Evolutionary conservation across 192 early-diverging fungal genomes (phyloP), one percentile per base, ranked within the genome.

Genomic region (Backusella parvicylindrica): DNA sequence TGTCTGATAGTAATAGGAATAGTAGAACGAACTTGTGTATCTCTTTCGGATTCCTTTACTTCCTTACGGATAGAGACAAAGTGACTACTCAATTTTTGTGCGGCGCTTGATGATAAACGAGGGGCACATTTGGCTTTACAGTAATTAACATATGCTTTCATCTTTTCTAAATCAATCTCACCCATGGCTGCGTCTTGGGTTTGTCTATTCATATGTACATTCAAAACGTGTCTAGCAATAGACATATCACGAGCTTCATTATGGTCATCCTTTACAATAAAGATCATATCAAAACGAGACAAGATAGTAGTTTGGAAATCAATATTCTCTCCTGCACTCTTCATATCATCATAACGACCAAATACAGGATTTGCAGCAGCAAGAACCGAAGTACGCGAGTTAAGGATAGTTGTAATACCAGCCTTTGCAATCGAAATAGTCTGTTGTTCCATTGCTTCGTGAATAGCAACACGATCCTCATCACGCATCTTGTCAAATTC

Each of bases 401-500:
- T 99, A 40, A 99, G 85, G 72, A 99, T 95, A 1, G 98, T 98
- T 5, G 98, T 99, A 84, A 99, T 99, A 70, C 98, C 98, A 32
- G 98, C 98, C 84, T 99, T 99, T 68, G 98, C 98, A 82, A 99
- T 99, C 15, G 95, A 97, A 72, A 99, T 99, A 5, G 98, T 99
- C 83, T 99, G 98, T 86, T 99, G 98, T 82, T 99, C 97, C 98
- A 99, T 99, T 38, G 98, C 98, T 86, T 99, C 98, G 85, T 99
- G 98, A 82, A 99, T 99, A 13, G 98, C 97, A 6, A 99, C 98
- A 60, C 97, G 91, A 83, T 99, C 98, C 84, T 99, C 97, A 56
- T 99, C 97, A 74, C 97, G 89, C 98, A 99, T 99, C 87, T 99
- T 99, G 84, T 99, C 98, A 82, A 99, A 99, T 86, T 99, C 98